Evolutionary conservation across 345 rosid species (phyloP).

Genomic region (Citrus unshiu): DNA sequence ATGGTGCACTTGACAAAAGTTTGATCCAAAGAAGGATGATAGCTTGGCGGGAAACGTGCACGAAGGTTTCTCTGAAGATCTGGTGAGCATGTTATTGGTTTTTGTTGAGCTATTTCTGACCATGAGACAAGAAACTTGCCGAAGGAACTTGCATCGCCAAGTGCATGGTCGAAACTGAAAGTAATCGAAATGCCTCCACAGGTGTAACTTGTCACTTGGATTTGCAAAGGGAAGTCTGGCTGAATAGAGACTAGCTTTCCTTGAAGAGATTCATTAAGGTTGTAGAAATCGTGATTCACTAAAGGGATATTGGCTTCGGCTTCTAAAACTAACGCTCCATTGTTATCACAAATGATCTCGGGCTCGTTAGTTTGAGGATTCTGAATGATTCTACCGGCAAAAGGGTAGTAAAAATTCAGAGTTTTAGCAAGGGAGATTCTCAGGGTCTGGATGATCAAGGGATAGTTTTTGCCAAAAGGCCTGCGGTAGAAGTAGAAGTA

Average conservation of each 20-base stretch:
- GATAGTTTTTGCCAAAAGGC: slow-evolving; percentile 20
- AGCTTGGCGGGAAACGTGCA: slow-evolving; percentile 57
- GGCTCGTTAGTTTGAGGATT: slow-evolving; percentile 49
- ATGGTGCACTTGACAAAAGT: slow-evolving; percentile 57
- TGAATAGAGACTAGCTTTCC: slow-evolving; percentile 49
- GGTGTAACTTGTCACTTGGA: slow-evolving; percentile 50
- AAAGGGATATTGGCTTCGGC: slow-evolving; percentile 22
- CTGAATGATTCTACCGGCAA: slow-evolving; percentile 61
- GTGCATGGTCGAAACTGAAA: slow-evolving; percentile 81
- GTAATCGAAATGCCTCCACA: slow-evolving; percentile 73
- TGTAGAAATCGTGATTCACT: slow-evolving; percentile 13
- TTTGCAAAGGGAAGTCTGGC: slow-evolving; percentile 49
- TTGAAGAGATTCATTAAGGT: slow-evolving; percentile 41
- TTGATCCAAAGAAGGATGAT: slow-evolving; percentile 50
- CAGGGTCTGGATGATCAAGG: slow-evolving; percentile 35
- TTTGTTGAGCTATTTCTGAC: slow-evolving; percentile 61
- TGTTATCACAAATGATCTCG: slow-evolving; percentile 44
- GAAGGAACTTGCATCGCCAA: slow-evolving; percentile 77
- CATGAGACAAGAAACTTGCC: slow-evolving; percentile 58
- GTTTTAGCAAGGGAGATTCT: slow-evolving; percentile 51
- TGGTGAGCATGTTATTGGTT: slow-evolving; percentile 56
- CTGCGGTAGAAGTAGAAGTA: slow-evolving; percentile 69
- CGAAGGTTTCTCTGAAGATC: slow-evolving; percentile 58
- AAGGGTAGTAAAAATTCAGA: slow-evolving; percentile 59
- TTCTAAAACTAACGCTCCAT: not conserved